Conservation (phyloP, 1,284 basidiomycete genomes). For the Cryptococcus sp. region DNA sequence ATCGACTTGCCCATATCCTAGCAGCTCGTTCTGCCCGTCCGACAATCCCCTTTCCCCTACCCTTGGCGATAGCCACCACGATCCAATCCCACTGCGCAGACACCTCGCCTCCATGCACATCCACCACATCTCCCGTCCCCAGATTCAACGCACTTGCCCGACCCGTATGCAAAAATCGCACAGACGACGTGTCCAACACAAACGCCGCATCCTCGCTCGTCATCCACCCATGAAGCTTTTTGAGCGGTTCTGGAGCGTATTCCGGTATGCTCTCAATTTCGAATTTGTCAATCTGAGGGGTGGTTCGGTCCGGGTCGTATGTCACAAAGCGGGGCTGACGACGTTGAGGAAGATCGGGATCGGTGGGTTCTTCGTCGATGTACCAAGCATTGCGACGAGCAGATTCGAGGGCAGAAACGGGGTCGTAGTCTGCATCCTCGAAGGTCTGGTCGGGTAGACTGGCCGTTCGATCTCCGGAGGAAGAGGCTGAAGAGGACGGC, state of each 20-base stretch:
- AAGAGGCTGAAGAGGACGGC: neutral
- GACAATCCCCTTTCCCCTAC: slow-evolving; percentile 26
- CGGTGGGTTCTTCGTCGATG: neutral
- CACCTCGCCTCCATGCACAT: slow-evolving; percentile 1
- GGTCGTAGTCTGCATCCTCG: slow-evolving; percentile 1
- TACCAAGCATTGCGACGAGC: slow-evolving; percentile 12
- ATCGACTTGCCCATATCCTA: slow-evolving; percentile 26
- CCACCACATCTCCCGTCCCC: slow-evolving; percentile 9
- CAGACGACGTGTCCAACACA: slow-evolving; percentile 9
- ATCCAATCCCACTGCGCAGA: slow-evolving; percentile 27
- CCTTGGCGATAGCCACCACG: slow-evolving; percentile 20
- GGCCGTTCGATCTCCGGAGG: neutral
- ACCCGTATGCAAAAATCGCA: slow-evolving; percentile 9
- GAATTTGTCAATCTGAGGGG: neutral
- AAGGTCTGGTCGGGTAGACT: neutral
- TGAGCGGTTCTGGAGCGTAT: slow-evolving; percentile 7
- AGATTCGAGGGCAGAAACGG: neutral
- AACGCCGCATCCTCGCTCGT: slow-evolving; percentile 3
- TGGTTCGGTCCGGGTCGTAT: slow-evolving; percentile 15
- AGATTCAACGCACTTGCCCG: neutral
- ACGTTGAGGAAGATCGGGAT: neutral
- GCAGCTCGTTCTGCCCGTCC: slow-evolving; percentile 25
- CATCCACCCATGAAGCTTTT: slow-evolving; percentile 10
- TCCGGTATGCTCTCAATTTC: slow-evolving; percentile 4
- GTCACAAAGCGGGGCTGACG: slow-evolving; percentile 10